Conservation (phyloP, 495 filamentous ascomycete genomes). For the Aspergillus conjunctus region DNA sequence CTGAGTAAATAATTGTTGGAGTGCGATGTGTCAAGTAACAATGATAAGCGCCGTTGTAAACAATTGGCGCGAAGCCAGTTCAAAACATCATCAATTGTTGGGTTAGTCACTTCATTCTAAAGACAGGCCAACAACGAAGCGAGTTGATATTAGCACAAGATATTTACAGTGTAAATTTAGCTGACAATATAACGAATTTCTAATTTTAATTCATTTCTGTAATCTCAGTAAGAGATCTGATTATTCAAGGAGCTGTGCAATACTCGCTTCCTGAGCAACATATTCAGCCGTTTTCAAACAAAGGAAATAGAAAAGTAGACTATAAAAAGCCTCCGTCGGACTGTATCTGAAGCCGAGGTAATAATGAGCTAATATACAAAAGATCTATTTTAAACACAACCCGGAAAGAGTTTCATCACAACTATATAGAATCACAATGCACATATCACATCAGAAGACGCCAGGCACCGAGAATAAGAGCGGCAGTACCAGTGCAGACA, state of each 20-base stretch:
- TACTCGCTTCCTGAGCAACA: conserved; percentile 7
- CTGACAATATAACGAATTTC: too few species aligned
- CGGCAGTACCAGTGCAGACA: conserved; percentile 92
- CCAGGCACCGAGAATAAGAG: conserved; percentile 94
- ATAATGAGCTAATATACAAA: neutral
- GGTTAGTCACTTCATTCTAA: too few species aligned
- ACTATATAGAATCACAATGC: neutral
- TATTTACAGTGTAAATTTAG: too few species aligned
- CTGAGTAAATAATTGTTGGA: neutral
- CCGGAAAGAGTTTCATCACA: neutral
- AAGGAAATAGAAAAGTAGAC: conserved; percentile 7
- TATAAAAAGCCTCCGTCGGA: neutral
- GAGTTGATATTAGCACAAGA: too few species aligned
- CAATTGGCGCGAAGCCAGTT: neutral
- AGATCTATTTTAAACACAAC: neutral
- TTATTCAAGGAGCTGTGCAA: conserved; percentile 1
- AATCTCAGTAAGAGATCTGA: too few species aligned
- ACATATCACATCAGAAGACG: conserved; percentile 67
- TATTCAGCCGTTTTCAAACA: neutral
- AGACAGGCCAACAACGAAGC: too few species aligned
- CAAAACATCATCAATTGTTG: too few species aligned
- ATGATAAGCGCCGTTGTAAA: neutral
- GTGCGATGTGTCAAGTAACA: neutral
- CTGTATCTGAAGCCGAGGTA: too few species aligned
- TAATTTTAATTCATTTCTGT: too few species aligned